phyloP scores from a whole-genome alignment of 352 stramenopile genomes.

The Phytophthora cactorum region DNA sequence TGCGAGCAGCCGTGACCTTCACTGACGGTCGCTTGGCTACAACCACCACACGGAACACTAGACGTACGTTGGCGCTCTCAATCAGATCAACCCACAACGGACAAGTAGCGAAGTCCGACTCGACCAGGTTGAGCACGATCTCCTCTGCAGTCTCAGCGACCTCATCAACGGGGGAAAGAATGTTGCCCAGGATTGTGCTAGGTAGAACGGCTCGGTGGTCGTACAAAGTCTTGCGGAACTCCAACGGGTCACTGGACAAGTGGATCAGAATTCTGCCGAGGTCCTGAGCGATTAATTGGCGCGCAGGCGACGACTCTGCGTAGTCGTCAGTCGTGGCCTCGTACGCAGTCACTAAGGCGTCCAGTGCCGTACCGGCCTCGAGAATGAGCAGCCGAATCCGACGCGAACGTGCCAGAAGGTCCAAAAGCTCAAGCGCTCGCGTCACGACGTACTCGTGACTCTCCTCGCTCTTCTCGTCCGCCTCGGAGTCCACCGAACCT shows the following conservation, averaged over 20 bases:
- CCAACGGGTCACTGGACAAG: constrained; percentile 73
- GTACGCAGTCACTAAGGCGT: constrained; percentile 66
- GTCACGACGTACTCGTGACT: constrained; percentile 40
- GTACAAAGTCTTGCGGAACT: constrained; percentile 84
- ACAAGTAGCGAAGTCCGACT: constrained; percentile 84
- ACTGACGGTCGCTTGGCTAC: constrained; percentile 59
- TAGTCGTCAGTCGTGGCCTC: constrained; percentile 52
- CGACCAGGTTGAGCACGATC: constrained; percentile 78
- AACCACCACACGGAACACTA: constrained; percentile 68
- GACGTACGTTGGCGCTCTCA: constrained; percentile 61
- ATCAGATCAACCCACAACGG: constrained; percentile 83
- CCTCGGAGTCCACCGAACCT: constrained; percentile 14
- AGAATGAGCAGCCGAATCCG: constrained; percentile 76
- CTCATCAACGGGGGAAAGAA: constrained; percentile 56
- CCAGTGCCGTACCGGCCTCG: constrained; percentile 59
- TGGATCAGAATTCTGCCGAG: constrained; percentile 69
- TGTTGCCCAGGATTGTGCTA: constrained; percentile 65
- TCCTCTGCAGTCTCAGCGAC: constrained; percentile 70
- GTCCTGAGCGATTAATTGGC: constrained; percentile 54
- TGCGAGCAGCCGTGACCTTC: constrained; percentile 69
- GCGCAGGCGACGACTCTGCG: constrained; percentile 29
- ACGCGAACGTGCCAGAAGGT: constrained; percentile 60
- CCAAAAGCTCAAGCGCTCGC: constrained; percentile 55
- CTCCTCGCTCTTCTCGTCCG: constrained; percentile 26
- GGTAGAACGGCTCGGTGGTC: constrained; percentile 66